Evolutionary conservation across 306 rosid genomes (phyloP).

Genomic region (Pterocarpus macrocarpus): DNA sequence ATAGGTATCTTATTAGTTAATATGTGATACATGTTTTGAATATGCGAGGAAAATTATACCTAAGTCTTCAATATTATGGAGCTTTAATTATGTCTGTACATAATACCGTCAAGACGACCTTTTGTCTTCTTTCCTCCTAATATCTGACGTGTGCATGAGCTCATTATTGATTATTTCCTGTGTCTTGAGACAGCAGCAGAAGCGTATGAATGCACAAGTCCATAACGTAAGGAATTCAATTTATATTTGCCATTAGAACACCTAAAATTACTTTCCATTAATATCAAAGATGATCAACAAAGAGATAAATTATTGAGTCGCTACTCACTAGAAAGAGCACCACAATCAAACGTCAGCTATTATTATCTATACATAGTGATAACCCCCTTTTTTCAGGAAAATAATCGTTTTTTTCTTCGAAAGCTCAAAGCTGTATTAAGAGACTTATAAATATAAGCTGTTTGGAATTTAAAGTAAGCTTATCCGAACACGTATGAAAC

Average conservation of each 20-base stretch:
- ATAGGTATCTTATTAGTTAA: too few relatives aligned
- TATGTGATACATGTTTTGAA: too few relatives aligned
- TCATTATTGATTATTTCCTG: not conserved
- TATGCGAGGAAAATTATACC: not conserved
- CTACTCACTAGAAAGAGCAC: not conserved
- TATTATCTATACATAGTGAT: not conserved
- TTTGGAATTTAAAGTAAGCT: too few relatives aligned
- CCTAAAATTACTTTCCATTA: not conserved
- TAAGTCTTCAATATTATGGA: not conserved
- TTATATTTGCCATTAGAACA: not conserved
- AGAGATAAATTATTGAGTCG: not conserved
- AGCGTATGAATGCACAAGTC: not conserved
- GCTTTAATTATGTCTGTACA: not conserved
- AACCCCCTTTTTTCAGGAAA: too few relatives aligned
- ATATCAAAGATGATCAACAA: conserved; percentile 13
- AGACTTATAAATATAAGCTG: too few relatives aligned
- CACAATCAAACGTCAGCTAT: conserved; percentile 30
- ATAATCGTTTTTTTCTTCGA: too few relatives aligned
- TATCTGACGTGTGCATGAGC: not conserved
- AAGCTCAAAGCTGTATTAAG: too few relatives aligned
- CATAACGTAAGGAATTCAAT: not conserved
- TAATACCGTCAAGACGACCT: not conserved
- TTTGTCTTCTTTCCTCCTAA: not conserved
- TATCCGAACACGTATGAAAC: not conserved
- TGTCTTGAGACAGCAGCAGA: not conserved